Conservation (phyloP, 2,329 filamentous ascomycete species). For the Ophiocordyceps camponoti-leonardi region DNA sequence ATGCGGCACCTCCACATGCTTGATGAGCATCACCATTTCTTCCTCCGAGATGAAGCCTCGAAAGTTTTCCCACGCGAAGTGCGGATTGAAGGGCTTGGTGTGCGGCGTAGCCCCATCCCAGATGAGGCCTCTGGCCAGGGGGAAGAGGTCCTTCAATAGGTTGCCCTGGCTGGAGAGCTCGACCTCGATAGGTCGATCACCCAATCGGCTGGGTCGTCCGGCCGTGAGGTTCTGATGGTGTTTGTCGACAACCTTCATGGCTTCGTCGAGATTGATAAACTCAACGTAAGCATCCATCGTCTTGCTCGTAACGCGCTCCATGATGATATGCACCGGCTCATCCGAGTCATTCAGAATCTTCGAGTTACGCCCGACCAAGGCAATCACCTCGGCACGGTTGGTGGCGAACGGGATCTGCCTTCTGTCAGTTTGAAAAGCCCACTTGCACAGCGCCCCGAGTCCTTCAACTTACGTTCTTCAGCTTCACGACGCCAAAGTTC, state of each 20-base stretch:
- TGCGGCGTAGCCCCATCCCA: conserved; percentile 34
- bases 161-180: conserved; percentile 36
- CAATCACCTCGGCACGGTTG: conserved; percentile 35
- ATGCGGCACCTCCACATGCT: conserved; percentile 43
- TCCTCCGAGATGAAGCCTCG: conserved; percentile 43
- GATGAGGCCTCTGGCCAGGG: conserved; percentile 33
- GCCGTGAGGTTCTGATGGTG: conserved; percentile 20
- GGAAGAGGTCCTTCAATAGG: conserved; percentile 47
- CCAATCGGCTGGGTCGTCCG: conserved; percentile 31
- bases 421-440: neutral
- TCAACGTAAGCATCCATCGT: conserved; percentile 45
- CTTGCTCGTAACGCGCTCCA: conserved; percentile 45
- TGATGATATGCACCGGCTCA: conserved; percentile 44
- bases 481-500: conserved; percentile 27
- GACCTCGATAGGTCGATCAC: conserved; percentile 38
- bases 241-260: conserved; percentile 32
- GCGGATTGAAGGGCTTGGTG: conserved; percentile 14
- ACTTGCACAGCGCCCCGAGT: neutral
- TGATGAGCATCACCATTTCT: conserved; percentile 45
- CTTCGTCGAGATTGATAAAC: conserved; percentile 34
- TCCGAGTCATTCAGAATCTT: conserved; percentile 34
- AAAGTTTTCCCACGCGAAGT: conserved; percentile 33
- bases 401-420: conserved; percentile 37
- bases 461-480: conserved; percentile 28
- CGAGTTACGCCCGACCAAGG: conserved; percentile 40